These are phyloP conservation scores for Exutisphaerella laricina DNA, from an alignment of 2,329 filamentous ascomycete species.

Conservation along the genomic window DNA sequence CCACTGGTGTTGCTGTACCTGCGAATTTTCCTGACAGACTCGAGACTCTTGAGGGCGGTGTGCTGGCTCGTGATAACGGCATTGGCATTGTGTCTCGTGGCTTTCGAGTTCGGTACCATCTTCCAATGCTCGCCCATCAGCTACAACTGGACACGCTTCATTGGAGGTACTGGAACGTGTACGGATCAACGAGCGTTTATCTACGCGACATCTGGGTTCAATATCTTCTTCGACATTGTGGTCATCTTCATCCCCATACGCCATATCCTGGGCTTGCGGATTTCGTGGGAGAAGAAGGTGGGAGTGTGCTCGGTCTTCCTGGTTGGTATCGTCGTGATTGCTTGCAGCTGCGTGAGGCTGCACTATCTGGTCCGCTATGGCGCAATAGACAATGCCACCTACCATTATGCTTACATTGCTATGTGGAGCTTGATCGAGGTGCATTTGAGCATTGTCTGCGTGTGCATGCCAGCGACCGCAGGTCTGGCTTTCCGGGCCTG, in stretches of 20 bases:
- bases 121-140: conserved; percentile 4
- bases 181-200: conserved; percentile 2
- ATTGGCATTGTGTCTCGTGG: not conserved
- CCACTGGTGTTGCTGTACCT: conserved; percentile 11
- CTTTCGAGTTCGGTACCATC: conserved; percentile 2
- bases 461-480: conserved; percentile 14
- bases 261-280: not conserved
- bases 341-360: conserved; percentile 13
- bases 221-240: conserved; percentile 7
- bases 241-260: conserved; percentile 18
- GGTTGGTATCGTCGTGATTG: conserved; percentile 14
- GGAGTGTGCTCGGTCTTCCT: conserved; percentile 10
- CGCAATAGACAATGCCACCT: conserved; percentile 9
- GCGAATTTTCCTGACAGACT: conserved; percentile 6
- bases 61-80: conserved; percentile 2
- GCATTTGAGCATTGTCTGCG: conserved; percentile 15
- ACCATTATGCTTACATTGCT: conserved; percentile 13
- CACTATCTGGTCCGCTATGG: conserved; percentile 9
- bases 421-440: conserved; percentile 17
- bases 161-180: not conserved
- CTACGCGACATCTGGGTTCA: conserved; percentile 3
- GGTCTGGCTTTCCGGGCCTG: conserved; percentile 7
- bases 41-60: not conserved
- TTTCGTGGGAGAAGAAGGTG: conserved; percentile 1
- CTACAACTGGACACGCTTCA: conserved; percentile 1